Conservation (phyloP, 371 early-diverging fungal genomes). For the Actinomortierella ambigua region DNA sequence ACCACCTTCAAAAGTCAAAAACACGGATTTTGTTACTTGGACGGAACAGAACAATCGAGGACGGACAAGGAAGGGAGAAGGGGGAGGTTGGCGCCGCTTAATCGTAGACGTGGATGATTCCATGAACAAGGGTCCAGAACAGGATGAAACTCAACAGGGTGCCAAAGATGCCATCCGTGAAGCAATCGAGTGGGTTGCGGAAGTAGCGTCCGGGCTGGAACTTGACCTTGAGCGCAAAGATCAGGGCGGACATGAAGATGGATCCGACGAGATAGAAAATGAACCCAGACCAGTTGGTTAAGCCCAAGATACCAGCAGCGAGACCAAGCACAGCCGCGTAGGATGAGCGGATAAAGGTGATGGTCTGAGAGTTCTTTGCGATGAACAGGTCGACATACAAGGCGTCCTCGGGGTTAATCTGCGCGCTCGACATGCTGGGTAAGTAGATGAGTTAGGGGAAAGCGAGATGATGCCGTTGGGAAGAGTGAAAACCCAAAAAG, state of each 20-base stretch:
- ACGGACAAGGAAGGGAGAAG: no score
- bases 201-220: constrained; percentile 54
- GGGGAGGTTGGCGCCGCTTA: constrained; percentile 21
- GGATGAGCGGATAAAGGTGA: constrained; percentile 77
- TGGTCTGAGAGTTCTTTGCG: constrained; percentile 66
- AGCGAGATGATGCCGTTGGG: no score
- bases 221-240: constrained; percentile 52
- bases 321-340: constrained; percentile 79
- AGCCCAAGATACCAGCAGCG: constrained; percentile 80
- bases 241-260: constrained; percentile 56
- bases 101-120: constrained; percentile 83
- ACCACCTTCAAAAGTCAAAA: no score
- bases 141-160: constrained; percentile 77
- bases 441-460: no score
- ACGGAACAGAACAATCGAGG: no score
- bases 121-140: constrained; percentile 87
- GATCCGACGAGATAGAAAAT: constrained; percentile 75
- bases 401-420: constrained; percentile 47
- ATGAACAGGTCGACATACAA: constrained; percentile 61
- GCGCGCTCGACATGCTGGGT: constrained; percentile 29
- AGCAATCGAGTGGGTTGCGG: constrained; percentile 56
- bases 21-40: no score
- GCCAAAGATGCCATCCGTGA: constrained; percentile 70
- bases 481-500: no score
- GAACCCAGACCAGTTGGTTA: constrained; percentile 74